Conservation (phyloP, 1,284 basidiomycete genomes). For the Marasmius fiardii region DNA sequence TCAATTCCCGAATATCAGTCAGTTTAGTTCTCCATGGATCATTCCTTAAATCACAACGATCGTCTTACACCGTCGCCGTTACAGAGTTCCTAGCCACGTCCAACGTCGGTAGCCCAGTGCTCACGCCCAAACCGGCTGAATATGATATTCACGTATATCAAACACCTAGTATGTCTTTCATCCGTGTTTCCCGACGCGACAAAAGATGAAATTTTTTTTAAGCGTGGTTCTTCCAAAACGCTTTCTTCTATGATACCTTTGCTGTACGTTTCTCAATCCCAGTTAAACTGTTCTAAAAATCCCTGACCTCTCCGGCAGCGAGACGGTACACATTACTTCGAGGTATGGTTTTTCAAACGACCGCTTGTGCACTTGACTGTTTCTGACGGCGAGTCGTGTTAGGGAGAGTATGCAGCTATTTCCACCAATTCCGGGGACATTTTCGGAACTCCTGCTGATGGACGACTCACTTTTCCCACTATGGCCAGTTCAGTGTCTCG, state of each 20-base stretch:
- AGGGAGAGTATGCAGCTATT: conserved; percentile 72
- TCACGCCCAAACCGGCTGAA: conserved; percentile 49
- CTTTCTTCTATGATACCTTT: conserved; percentile 60
- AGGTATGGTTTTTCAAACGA: conserved; percentile 32
- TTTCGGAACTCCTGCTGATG: conserved; percentile 46
- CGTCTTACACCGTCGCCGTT: not conserved
- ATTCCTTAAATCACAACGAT: too few relatives aligned
- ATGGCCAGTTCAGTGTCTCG: too few relatives aligned
- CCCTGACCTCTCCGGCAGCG: conserved; percentile 30
- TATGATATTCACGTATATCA: conserved; percentile 69
- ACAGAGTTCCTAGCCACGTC: conserved; percentile 63
- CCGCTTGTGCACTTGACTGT: not conserved
- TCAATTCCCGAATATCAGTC: conserved; percentile 61
- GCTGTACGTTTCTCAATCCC: conserved; percentile 27
- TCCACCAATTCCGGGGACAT: conserved; percentile 56
- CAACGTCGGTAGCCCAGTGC: conserved; percentile 39
- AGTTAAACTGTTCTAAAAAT: conserved; percentile 24
- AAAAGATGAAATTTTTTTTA: too few relatives aligned
- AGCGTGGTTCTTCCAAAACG: conserved; percentile 59
- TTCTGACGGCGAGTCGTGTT: not conserved
- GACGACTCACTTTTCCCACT: conserved; percentile 56
- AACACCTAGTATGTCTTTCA: conserved; percentile 45
- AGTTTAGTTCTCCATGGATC: conserved; percentile 15
- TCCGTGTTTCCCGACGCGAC: not conserved
- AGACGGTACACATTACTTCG: conserved; percentile 52